Evolutionary conservation across 2,329 filamentous ascomycete genomes (phyloP).

Genomic region (Exophiala viscosa): DNA sequence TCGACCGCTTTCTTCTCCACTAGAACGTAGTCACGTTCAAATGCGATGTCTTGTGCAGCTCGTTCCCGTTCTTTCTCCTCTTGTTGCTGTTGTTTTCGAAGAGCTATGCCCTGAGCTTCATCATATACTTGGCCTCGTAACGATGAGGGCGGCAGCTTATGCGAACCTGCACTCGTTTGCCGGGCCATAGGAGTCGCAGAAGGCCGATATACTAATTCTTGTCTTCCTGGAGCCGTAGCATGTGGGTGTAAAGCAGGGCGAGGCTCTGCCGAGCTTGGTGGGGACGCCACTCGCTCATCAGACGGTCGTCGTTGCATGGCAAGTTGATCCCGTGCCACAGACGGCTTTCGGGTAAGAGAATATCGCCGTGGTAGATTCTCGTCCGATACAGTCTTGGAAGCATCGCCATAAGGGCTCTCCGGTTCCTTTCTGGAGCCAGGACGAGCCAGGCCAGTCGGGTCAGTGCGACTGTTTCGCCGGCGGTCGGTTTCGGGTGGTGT

Average conservation of each 20-base stretch:
- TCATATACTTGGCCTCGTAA: slow-evolving; percentile 47
- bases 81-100: slow-evolving; percentile 33
- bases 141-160: slow-evolving; percentile 38
- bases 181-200: slow-evolving; percentile 54
- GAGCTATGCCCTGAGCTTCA: slow-evolving; percentile 34
- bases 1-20: slow-evolving; percentile 94
- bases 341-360: slow-evolving; percentile 17
- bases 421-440: slow-evolving; percentile 22
- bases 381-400: slow-evolving; percentile 13
- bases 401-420: slow-evolving; percentile 26
- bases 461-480: slow-evolving; percentile 22
- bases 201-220: slow-evolving; percentile 37
- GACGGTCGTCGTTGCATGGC: slow-evolving; percentile 10
- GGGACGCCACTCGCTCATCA: slow-evolving; percentile 27
- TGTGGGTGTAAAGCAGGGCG: slow-evolving; percentile 36
- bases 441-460: slow-evolving; percentile 20
- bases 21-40: slow-evolving; percentile 91
- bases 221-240: slow-evolving; percentile 40
- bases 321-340: slow-evolving; percentile 21
- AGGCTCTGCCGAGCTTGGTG: slow-evolving; percentile 23
- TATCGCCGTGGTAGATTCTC: slow-evolving; percentile 18
- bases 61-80: slow-evolving; percentile 54
- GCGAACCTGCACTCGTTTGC: slow-evolving; percentile 51
- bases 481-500: slow-evolving; percentile 9
- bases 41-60: slow-evolving; percentile 79